Conservation (phyloP, 1,284 basidiomycete species). For the Coriolopsis trogii region DNA sequence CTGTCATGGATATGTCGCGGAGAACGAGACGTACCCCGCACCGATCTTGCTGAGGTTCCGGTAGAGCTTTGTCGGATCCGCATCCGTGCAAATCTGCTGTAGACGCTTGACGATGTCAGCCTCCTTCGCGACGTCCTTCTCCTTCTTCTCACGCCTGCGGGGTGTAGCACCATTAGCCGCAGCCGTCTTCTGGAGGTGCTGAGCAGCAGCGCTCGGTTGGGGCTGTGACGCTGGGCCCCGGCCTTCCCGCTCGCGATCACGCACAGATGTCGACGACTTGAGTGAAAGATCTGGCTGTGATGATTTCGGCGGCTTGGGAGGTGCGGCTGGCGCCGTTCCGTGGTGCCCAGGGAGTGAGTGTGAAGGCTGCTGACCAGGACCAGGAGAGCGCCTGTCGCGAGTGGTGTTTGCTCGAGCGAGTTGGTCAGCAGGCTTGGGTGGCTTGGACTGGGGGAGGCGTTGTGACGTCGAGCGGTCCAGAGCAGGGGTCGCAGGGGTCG, state of each 20-base stretch:
- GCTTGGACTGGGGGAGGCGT: constrained; percentile 57
- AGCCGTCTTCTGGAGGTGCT: constrained; percentile 62
- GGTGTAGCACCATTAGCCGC: constrained; percentile 69
- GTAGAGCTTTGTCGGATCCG: constrained; percentile 95
- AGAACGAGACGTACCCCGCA: constrained; percentile 73
- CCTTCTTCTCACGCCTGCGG: constrained; percentile 85
- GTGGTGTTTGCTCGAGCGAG: constrained; percentile 71
- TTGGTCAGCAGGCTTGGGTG: constrained; percentile 50
- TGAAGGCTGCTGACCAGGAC: constrained; percentile 28
- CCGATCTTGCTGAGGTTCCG: constrained; percentile 95
- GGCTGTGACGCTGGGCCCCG: constrained; percentile 25
- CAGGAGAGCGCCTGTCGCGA: constrained; percentile 49
- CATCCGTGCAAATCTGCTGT: constrained; percentile 95
- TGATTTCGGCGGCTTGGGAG: constrained; percentile 42
- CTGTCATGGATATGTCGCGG: background rate
- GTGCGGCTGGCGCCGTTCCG: constrained; percentile 18
- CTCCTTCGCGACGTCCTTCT: constrained; percentile 79
- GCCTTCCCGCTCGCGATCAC: constrained; percentile 22
- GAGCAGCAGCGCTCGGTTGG: constrained; percentile 56
- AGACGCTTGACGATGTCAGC: constrained; percentile 91
- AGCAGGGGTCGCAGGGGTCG: constrained; percentile 54
- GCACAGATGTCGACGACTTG: constrained; percentile 37
- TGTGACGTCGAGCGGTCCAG: constrained; percentile 81
- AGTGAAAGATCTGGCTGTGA: constrained; percentile 57
- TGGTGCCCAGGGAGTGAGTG: constrained; percentile 20